Evolutionary conservation across 2,329 filamentous ascomycete species (phyloP).

Genomic region (Cladosporium sp.): DNA sequence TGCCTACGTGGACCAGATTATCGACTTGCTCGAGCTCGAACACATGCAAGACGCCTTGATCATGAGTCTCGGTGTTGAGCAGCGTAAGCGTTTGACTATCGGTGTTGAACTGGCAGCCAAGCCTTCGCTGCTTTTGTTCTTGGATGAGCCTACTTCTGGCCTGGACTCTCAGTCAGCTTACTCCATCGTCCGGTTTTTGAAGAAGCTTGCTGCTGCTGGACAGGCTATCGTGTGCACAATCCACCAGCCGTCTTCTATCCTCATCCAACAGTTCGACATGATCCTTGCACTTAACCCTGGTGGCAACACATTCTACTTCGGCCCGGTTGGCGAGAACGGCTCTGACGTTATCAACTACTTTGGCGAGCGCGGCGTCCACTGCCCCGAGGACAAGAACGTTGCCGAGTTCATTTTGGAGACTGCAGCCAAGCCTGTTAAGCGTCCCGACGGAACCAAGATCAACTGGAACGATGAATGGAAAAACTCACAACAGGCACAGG

Average conservation of each 20-base stretch:
- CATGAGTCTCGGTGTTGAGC: slow-evolving; percentile 64
- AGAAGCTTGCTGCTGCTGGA: slow-evolving; percentile 65
- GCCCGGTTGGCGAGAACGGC: slow-evolving; percentile 68
- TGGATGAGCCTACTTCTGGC: slow-evolving; percentile 72
- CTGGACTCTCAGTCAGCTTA: slow-evolving; percentile 69
- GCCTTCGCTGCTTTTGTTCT: slow-evolving; percentile 66
- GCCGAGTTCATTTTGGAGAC: slow-evolving; percentile 68
- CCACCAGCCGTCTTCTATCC: slow-evolving; percentile 68
- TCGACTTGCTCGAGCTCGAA: slow-evolving; percentile 64
- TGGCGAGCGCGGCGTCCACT: slow-evolving; percentile 63
- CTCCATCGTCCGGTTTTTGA: slow-evolving; percentile 67
- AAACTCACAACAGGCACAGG: slow-evolving; percentile 61
- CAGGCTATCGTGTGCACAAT: slow-evolving; percentile 75
- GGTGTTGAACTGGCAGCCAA: slow-evolving; percentile 72
- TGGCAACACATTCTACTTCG: slow-evolving; percentile 73
- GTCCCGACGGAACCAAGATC: slow-evolving; percentile 56
- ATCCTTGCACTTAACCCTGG: slow-evolving; percentile 68
- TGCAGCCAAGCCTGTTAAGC: slow-evolving; percentile 57
- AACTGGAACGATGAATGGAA: slow-evolving; percentile 78
- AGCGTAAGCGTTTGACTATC: slow-evolving; percentile 71
- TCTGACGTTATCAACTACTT: slow-evolving; percentile 68
- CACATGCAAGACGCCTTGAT: slow-evolving; percentile 69
- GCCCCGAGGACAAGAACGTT: slow-evolving; percentile 66
- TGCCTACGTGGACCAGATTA: slow-evolving; percentile 66
- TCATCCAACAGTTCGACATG: slow-evolving; percentile 74